A percentile compares a stretch with the other conserved stretches of the same genome.
phyloP scores from a whole-genome alignment of 176 grass and related monocot species.

The Ensete ventricosum region DNA sequence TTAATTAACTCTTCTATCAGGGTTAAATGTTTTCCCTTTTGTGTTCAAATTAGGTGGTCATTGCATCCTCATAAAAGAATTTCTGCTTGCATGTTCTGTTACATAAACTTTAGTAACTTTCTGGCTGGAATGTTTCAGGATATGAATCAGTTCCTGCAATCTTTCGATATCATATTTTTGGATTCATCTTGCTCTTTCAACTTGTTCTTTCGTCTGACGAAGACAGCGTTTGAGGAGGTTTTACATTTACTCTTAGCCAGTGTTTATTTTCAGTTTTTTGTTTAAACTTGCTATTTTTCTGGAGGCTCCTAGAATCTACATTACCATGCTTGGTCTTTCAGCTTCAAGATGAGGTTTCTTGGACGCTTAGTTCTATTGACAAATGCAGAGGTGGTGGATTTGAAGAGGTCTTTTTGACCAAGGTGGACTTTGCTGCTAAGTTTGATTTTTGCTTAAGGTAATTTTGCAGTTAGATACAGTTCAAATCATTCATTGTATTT shows the following conservation, averaged over 20 bases:
- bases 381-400: slow-evolving; percentile 75
- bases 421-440: slow-evolving; percentile 78
- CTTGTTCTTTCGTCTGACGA: slow-evolving; percentile 62
- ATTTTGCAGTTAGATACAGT: neutral
- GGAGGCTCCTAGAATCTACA: neutral
- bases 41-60: neutral
- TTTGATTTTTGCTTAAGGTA: slow-evolving; percentile 94
- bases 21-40: neutral
- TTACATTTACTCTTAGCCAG: neutral
- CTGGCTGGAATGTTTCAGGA: slow-evolving; percentile 34
- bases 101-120: slow-evolving; percentile 15
- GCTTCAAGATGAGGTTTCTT: slow-evolving; percentile 75
- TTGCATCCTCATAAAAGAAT: neutral
- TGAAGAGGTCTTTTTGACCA: slow-evolving; percentile 91
- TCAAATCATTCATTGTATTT: neutral
- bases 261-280: neutral
- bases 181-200: slow-evolving; percentile 74
- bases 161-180: slow-evolving; percentile 49
- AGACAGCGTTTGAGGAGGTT: slow-evolving; percentile 71
- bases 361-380: slow-evolving; percentile 55
- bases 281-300: neutral
- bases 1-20: neutral
- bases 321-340: slow-evolving; percentile 17
- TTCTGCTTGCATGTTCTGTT: neutral
- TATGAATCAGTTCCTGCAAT: slow-evolving; percentile 48